A percentile compares a stretch with the other conserved stretches of the same genome.
Evolutionary conservation across 768 basidiomycete genomes (phyloP).

Genomic region (Tulasnella sp.): DNA sequence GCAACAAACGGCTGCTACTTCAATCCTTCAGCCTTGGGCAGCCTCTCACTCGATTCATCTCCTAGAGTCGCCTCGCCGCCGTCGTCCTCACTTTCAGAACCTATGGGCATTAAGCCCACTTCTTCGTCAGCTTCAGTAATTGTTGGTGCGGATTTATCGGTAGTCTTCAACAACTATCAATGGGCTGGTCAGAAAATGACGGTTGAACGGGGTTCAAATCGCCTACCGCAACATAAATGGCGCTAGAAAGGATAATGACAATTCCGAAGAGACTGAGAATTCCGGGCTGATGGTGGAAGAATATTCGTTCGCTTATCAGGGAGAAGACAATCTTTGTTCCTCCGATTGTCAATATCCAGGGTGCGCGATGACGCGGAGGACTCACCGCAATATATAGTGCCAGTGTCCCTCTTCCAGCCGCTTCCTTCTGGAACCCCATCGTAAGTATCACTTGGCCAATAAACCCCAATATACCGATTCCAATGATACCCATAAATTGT

Average conservation of each 20-base stretch:
- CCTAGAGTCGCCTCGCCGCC: constrained; percentile 15
- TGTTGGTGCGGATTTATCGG: neutral
- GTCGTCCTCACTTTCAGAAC: neutral
- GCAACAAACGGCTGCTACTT: neutral
- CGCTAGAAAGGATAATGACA: constrained; percentile 13
- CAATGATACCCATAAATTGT: constrained; percentile 7
- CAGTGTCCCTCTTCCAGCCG: constrained; percentile 28
- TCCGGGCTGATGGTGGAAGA: constrained; percentile 7
- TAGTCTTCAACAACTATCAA: neutral
- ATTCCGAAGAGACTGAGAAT: constrained; percentile 23
- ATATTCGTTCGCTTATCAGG: constrained; percentile 12
- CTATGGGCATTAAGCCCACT: constrained; percentile 28
- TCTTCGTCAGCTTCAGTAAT: constrained; percentile 14
- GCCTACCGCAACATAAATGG: constrained; percentile 25
- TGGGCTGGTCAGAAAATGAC: neutral
- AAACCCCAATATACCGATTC: constrained; percentile 22
- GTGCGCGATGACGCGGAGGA: neutral
- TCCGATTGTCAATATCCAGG: neutral
- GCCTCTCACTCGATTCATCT: neutral
- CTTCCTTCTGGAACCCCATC: constrained; percentile 16
- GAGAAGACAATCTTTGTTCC: constrained; percentile 26
- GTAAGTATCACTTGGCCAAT: constrained; percentile 24
- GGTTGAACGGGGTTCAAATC: neutral
- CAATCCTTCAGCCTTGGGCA: neutral
- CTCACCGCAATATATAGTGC: constrained; percentile 24